Evolutionary conservation across 208 protist genomes (phyloP).

Genomic region (Acanthamoeba lenticulata): DNA sequence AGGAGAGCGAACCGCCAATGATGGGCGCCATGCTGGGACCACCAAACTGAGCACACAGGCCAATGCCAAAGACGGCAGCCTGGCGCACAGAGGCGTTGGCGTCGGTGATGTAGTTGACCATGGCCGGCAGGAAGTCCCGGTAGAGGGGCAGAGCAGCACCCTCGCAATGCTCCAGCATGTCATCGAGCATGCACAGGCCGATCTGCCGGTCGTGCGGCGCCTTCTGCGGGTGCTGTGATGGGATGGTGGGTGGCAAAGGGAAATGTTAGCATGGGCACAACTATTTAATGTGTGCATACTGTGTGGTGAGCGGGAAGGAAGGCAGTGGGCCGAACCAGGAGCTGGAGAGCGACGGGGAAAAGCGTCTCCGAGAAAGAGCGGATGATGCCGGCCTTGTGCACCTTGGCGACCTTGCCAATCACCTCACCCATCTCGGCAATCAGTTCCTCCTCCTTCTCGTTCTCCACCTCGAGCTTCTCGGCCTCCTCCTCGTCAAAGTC

Average conservation of each 20-base stretch:
- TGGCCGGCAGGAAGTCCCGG: conserved; percentile 7
- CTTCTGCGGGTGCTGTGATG: conserved; percentile 31
- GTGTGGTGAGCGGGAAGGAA: not conserved
- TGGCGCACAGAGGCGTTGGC: conserved; percentile 80
- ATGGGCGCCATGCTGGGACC: conserved; percentile 47
- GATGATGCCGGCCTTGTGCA: conserved; percentile 42
- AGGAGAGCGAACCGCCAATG: not conserved
- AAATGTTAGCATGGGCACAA: not conserved
- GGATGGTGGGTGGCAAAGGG: not conserved
- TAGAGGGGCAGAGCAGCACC: conserved; percentile 47
- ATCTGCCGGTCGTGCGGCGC: conserved; percentile 70
- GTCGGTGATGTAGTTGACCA: conserved; percentile 71
- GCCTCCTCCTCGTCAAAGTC: conserved; percentile 72
- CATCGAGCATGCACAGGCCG: conserved; percentile 83
- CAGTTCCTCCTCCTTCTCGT: conserved; percentile 64
- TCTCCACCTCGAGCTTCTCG: conserved; percentile 73
- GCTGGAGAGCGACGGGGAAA: not conserved
- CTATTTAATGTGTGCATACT: not conserved
- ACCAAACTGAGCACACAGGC: conserved; percentile 79
- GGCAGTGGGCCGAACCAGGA: not conserved
- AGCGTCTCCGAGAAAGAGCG: conserved; percentile 18
- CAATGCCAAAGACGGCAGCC: conserved; percentile 86
- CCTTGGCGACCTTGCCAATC: conserved; percentile 74
- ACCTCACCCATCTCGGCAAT: conserved; percentile 64
- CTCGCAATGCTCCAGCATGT: conserved; percentile 81